A percentile compares a stretch with the other conserved stretches of the same genome.
Evolutionary conservation across 257 asterid genomes (phyloP).

Genomic region (Rubia yunnanensis): DNA sequence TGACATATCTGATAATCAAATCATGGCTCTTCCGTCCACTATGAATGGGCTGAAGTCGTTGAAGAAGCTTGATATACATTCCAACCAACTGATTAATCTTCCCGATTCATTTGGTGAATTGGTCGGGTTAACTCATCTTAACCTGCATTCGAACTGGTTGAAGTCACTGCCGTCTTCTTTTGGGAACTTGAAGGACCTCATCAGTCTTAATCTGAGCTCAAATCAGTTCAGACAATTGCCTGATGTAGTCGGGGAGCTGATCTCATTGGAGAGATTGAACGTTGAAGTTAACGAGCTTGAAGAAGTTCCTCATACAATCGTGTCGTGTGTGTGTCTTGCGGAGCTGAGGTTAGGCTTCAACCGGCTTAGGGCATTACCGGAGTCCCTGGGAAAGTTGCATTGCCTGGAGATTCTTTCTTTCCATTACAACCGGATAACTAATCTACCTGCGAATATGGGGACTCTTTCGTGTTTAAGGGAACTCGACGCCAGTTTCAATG

Average conservation of each 20-base stretch:
- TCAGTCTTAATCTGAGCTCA: slow-evolving; percentile 58
- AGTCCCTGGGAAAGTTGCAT: slow-evolving; percentile 48
- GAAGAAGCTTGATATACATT: slow-evolving; percentile 46
- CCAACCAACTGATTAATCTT: slow-evolving; percentile 78
- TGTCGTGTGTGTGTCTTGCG: slow-evolving; percentile 50
- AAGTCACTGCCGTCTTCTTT: slow-evolving; percentile 69
- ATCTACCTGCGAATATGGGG: slow-evolving; percentile 57
- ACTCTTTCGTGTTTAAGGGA: slow-evolving; percentile 44
- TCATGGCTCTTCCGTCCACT: slow-evolving; percentile 77
- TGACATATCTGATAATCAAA: slow-evolving; percentile 49
- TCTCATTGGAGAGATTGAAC: slow-evolving; percentile 46
- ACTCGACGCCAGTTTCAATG: slow-evolving; percentile 77
- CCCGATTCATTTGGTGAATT: slow-evolving; percentile 71
- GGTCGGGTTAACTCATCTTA: slow-evolving; percentile 41
- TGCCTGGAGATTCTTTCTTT: slow-evolving; percentile 59
- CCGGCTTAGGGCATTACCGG: slow-evolving; percentile 68
- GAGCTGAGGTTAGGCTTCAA: slow-evolving; percentile 78
- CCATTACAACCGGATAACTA: slow-evolving; percentile 54
- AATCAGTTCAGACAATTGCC: slow-evolving; percentile 56
- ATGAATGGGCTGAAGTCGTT: slow-evolving; percentile 41
- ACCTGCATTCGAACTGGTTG: slow-evolving; percentile 53
- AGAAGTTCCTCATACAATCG: slow-evolving; percentile 66
- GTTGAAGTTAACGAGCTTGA: slow-evolving; percentile 57
- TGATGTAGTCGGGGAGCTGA: slow-evolving; percentile 39
- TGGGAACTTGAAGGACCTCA: slow-evolving; percentile 41